Base-by-base conservation (phyloP, 2,329 filamentous ascomycete species). In the Neofusicoccum parvum region DNA sequence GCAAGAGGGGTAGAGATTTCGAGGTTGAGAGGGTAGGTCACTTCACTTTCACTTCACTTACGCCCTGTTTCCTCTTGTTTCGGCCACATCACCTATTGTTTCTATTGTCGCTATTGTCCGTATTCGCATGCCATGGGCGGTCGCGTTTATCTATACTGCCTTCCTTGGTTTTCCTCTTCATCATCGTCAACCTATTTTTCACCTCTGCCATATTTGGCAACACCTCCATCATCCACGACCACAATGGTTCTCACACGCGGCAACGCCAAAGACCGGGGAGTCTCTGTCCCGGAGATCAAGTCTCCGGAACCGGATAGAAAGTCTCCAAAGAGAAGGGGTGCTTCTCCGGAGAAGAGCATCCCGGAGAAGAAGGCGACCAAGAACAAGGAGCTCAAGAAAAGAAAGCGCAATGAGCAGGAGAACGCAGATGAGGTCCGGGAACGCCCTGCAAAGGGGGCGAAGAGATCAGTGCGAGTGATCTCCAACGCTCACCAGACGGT, bases 1-100 rank as follows among this genome's bases (percentile, higher is more conserved):
- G 90, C 58, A 88, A 92, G 76, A 84, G 92, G 70, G 87, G 88
- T 67, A 87, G 92, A 67, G 92, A 96, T 72, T 92, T 89, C 76
- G 92, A 96, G 68, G 85, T 95, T 62, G 92, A 96, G 76, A 90
- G 89, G 83, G 92, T 93, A 73, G 71, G 79, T 75, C 65, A 64
- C 20, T 50, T 50, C 62, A 59, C 20, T 58, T 58, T 46, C 59
- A 41, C 36, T 59, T 65, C 43, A 39, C 51, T 58, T 51, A 12
- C 63, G 45, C 51, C 20, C 36, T 58, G n/a, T 15, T 54, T 51
- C 17, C 32, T 62, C 32, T 41, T 49, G 34, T 51, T 15, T 34
- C 9, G 3, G 36, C 14, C 37, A 32, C 34, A 62, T 11, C 34
- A 11, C 17, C 11, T 15, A 45, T 27, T 58, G 23, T 58, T 32